Evolutionary conservation across 202 grass and related monocot species (phyloP), one percentile per base, ranked within the genome.

Genomic region (Setaria italica): DNA sequence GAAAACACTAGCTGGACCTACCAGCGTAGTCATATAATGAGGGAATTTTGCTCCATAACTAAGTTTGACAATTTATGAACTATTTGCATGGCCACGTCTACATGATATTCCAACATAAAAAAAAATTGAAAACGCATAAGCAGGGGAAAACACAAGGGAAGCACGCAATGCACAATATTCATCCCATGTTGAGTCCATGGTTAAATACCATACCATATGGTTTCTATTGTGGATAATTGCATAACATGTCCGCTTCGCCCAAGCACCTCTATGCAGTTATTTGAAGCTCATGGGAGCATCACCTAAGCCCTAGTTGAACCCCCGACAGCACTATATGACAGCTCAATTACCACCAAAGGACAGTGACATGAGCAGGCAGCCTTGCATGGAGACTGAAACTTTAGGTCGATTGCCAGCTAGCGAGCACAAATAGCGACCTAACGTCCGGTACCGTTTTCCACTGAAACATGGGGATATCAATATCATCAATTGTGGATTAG

Each of bases 51-150:
- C 32, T 57, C 16, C 21, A 60, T 55, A 49, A 54, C 10, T 64
- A 84, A 45, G 21, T 63, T 34, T 57, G 14, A 71, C 42, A 82
- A 80, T 67, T 41, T 35, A 53, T 21, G 69, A 45, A 75, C 33
- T 72, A 59, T 7, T 49, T 79, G 75, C 60, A 51, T 68, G 62
- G 74, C 50, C 67, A 79, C 72, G 59, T 73, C 45, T 51, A 73
- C 56, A 83, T 48, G 33, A 80, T 53, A 84, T 56, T 8, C 11
- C 11, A 56, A 53, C 33, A 58, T 62, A 59, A 3, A 76, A 75
- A 47, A 3, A 62, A 73, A 25, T 16, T 45, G 32, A 17, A 16
- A 53, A 67, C 7, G 0, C 25, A 68, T 80, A 42, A 66, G 63
- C 5, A 5, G 0, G n/a, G 30, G 53, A 53, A 1, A 46, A 65